phyloP scores from a whole-genome alignment of 2,329 filamentous ascomycete species.

The Aspergillus clavatus region DNA sequence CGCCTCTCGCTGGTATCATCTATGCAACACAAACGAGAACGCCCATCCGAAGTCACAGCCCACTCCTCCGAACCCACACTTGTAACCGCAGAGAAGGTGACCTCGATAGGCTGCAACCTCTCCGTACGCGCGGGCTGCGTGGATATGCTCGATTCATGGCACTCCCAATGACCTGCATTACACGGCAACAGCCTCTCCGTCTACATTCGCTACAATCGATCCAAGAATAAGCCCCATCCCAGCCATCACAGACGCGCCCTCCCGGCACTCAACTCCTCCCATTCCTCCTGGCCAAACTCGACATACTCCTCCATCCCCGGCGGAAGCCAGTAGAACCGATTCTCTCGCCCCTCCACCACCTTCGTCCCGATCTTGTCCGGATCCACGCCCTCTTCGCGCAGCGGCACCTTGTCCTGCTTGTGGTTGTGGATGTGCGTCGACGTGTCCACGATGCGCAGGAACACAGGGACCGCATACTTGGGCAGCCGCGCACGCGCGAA shows the following conservation, averaged over 20 bases:
- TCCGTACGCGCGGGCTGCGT: too few relatives aligned
- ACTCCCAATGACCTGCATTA: too few relatives aligned
- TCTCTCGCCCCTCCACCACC: constrained; percentile 39
- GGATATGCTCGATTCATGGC: too few relatives aligned
- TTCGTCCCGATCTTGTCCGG: constrained; percentile 45
- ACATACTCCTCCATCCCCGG: constrained; percentile 51
- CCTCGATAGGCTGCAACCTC: constrained; percentile 36
- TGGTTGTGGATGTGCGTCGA: constrained; percentile 56
- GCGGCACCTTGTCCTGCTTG: constrained; percentile 72
- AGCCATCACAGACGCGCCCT: constrained; percentile 48
- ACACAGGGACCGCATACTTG: constrained; percentile 70
- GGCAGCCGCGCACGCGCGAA: constrained; percentile 59
- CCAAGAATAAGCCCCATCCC: too few relatives aligned
- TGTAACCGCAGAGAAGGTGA: constrained; percentile 40
- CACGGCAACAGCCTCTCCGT: too few relatives aligned
- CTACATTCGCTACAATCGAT: too few relatives aligned
- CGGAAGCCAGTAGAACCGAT: constrained; percentile 51
- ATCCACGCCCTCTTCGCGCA: constrained; percentile 64
- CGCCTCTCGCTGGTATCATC: too few relatives aligned
- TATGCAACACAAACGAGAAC: too few relatives aligned
- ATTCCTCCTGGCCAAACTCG: constrained; percentile 56
- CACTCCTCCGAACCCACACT: constrained; percentile 51
- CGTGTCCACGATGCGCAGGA: constrained; percentile 57
- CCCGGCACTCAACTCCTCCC: constrained; percentile 48
- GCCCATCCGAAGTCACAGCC: constrained; percentile 34